Base-by-base conservation (phyloP, 1,139 yeast genomes). In the Arxiozyma slooffiae region DNA sequence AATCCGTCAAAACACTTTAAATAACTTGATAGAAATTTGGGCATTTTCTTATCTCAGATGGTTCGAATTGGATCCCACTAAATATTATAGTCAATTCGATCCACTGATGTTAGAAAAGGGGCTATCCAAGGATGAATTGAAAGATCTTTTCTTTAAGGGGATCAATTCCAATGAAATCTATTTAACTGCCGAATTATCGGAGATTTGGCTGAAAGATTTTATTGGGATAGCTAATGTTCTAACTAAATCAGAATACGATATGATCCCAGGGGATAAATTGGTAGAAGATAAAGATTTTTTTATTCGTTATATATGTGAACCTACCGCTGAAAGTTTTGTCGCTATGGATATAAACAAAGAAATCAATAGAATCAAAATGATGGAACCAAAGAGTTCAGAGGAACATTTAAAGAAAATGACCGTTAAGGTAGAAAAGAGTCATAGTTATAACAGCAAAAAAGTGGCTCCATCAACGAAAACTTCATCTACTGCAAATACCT, bases 121-220 rank as follows among this genome's bases (percentile, higher is more conserved):
- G 1, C 41, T 52, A 20, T 34, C 54, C 3, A 21, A 39, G 2
- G 57, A 53, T 4, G 54, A 49, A 38, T 55, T 55, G 42, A 50
- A 48, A n/a, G 57, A 57, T 7, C 51, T 45, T 47, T 57, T 64
- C 8, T 22, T 53, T 16, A 42, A 57, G n/a, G 60, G 59, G 24
- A 47, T 58, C 18, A 53, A 61, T 46, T 54, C 53, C 37, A 52
- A 57, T 40, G 67, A 64, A 50, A 47, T 65, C 7, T 63, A 57
- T 44, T 50, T 65, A 24, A 65, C 68, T 2, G 66, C 67, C 7
- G 67, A 63, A 52, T 48, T 61, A 14, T 56, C 64, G 4, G 67
- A 63, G 41, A 53, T 65, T 16, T 57, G 60, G 58, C 52, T 65
- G 11, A 57, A 53, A 34, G 58, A 65, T 48, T 60, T 64, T 46